These are phyloP conservation scores for Pseudocercospora macadamiae DNA, from an alignment of 2,329 filamentous ascomycete species.

Conservation along the genomic window DNA sequence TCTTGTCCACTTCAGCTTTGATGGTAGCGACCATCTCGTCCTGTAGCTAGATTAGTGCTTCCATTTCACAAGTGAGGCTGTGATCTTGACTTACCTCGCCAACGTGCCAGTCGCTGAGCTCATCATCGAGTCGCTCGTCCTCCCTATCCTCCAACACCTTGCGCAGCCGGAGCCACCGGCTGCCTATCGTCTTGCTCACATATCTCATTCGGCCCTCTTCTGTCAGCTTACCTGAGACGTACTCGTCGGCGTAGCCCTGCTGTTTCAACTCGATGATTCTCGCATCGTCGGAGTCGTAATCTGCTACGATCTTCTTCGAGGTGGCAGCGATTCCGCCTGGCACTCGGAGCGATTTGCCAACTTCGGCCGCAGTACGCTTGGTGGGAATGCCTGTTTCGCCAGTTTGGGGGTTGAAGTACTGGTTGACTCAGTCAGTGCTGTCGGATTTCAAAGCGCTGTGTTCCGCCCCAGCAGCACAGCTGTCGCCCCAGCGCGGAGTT, in stretches of 20 bases:
- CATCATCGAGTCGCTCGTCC: slow-evolving; percentile 51
- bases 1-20: slow-evolving; percentile 46
- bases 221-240: slow-evolving; percentile 47
- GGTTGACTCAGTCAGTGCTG: slow-evolving; percentile 11
- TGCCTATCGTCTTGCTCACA: slow-evolving; percentile 51
- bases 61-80: neutral
- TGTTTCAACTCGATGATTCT: slow-evolving; percentile 50
- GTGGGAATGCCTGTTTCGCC: slow-evolving; percentile 5
- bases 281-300: slow-evolving; percentile 53
- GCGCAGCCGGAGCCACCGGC: slow-evolving; percentile 51
- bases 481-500: slow-evolving; percentile 2
- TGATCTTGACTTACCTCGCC: slow-evolving; percentile 46
- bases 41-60: slow-evolving; percentile 34
- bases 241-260: slow-evolving; percentile 47
- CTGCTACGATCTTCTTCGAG: slow-evolving; percentile 46
- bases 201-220: slow-evolving; percentile 49
- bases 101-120: slow-evolving; percentile 54
- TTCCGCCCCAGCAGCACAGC: neutral
- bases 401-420: slow-evolving; percentile 24
- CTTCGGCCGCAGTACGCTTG: neutral
- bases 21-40: slow-evolving; percentile 49
- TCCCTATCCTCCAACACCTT: slow-evolving; percentile 46
- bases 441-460: neutral
- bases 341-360: slow-evolving; percentile 33
- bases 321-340: slow-evolving; percentile 45